Evolutionary conservation across 495 filamentous ascomycete species (phyloP), one percentile per base, ranked within the genome.

Genomic region (Aspergillus asperescens): DNA sequence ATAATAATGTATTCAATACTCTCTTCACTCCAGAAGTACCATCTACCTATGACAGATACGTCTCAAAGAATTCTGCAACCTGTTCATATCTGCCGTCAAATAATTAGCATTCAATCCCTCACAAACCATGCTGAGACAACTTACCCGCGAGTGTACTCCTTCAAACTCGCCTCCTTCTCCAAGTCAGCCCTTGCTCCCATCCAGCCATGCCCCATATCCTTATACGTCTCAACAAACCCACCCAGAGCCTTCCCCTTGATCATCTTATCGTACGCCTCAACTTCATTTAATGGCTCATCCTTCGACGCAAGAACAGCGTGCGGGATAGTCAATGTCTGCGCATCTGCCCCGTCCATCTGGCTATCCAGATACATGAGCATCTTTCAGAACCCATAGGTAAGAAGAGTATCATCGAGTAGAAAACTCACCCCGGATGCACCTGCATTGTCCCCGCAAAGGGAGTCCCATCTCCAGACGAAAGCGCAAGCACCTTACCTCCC

Each of bases 181-280:
- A 84, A 55, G n/a, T 81, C 62, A 0, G 80, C 78, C 29, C 81
- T 68, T 0, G 81, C 77, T 2, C 78, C 77, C 82, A 84, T 84
- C 78, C 81, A 84, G 15, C 81, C 81, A 55, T 84, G 81, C 63
- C 69, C 71, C 77, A 79, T 79, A 5, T 52, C 70, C 1, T 52
- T 37, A 50, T 81, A 84, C 5, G 66, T 77, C 56, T 82, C 76
- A 4, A 83, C 73, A 41, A 67, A 51, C 0, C 68, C 72, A 13
- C 44, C 61, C 28, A 65, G 62, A 7, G 62, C 70, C n/a, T 67
- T 69, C 18, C 62, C 65, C 4, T 62, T 58, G 3, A 81, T 56
- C 0, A 71, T 56, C 42, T 71, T 44, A 1, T 55, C 58, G 48
- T 78, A 77, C 16, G 64, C 67, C 10, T 61, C 56, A 5, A 80